phyloP scores from a whole-genome alignment of 176 grass and related monocot genomes.

The Otatea glauca region DNA sequence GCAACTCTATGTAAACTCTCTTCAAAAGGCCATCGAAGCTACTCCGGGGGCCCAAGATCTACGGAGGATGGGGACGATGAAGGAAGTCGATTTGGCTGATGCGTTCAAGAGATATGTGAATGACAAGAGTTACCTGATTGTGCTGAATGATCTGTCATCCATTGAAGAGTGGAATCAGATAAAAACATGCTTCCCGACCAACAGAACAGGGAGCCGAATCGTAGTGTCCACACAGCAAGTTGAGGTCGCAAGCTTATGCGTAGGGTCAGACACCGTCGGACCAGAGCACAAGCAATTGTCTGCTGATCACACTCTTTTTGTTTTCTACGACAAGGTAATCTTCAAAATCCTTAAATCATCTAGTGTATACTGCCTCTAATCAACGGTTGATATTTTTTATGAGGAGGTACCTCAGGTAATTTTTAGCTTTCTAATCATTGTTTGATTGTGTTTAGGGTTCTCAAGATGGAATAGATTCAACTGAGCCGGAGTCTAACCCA shows the following conservation, averaged over 20 bases:
- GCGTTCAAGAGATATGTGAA: neutral
- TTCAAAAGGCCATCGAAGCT: fast-evolving
- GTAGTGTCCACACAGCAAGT: neutral
- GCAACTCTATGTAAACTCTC: neutral
- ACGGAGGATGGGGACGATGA: neutral
- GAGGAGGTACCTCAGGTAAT: too few species aligned
- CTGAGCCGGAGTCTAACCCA: neutral
- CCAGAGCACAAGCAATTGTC: neutral
- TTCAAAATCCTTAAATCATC: neutral
- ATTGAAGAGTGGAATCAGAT: conserved; percentile 12
- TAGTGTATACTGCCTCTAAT: too few species aligned
- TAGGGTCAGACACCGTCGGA: fast-evolving
- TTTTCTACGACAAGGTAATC: neutral
- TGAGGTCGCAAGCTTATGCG: conserved; percentile 26
- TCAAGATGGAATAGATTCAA: neutral
- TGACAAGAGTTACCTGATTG: conserved; percentile 1
- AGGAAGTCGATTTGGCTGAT: neutral
- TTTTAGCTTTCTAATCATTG: too few species aligned
- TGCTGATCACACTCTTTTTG: neutral
- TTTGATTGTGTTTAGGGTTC: neutral
- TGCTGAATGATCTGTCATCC: neutral
- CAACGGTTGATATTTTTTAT: too few species aligned
- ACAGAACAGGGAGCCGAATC: conserved; percentile 16
- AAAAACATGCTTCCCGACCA: neutral
- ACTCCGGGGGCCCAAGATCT: neutral